Conservation (phyloP, 1,284 basidiomycete genomes). For the Ustanciosporium gigantosporum region DNA sequence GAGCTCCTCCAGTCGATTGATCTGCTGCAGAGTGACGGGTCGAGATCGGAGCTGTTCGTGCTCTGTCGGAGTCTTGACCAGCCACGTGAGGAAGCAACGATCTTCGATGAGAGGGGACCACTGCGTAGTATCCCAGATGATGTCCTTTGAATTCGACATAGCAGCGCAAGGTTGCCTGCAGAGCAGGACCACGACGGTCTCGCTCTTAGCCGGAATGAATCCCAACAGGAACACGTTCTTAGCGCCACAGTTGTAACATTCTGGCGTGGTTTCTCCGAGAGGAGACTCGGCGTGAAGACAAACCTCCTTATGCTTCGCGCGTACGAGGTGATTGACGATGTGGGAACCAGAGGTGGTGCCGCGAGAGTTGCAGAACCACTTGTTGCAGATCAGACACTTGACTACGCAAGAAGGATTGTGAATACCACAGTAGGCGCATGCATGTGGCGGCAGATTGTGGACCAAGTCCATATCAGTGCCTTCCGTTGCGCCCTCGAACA, state of each 20-base stretch:
- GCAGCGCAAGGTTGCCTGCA: constrained; percentile 99
- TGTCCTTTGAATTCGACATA: constrained; percentile 83
- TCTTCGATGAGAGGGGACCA: constrained; percentile 99
- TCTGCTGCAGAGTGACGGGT: constrained; percentile 94
- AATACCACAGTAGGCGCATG: constrained; percentile 83
- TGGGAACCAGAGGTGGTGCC: constrained; percentile 92
- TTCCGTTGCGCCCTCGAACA: constrained; percentile 13
- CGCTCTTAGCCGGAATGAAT: constrained; percentile 98
- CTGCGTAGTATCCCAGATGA: constrained; percentile 95
- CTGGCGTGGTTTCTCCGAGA: constrained; percentile 93
- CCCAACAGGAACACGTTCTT: constrained; percentile 99
- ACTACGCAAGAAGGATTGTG: constrained; percentile 96
- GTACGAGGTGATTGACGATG: constrained; percentile 97
- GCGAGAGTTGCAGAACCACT: constrained; percentile 98
- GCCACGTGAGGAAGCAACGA: constrained; percentile 95
- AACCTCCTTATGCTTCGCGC: constrained; percentile 98
- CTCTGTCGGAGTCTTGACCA: constrained; percentile 94
- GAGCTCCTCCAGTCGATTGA: constrained; percentile 93
- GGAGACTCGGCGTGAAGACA: constrained; percentile 92
- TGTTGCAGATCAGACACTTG: constrained; percentile 90
- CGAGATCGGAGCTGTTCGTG: constrained; percentile 91
- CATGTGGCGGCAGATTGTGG: constrained; percentile 38
- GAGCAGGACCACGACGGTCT: constrained; percentile 96
- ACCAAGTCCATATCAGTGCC: constrained; percentile 8
- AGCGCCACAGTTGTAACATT: constrained; percentile 96